Percentiles rank a stretch among this genome's conserved stretches.
phyloP scores from a whole-genome alignment of 2,329 filamentous ascomycete species.

The Venturia effusa region DNA sequence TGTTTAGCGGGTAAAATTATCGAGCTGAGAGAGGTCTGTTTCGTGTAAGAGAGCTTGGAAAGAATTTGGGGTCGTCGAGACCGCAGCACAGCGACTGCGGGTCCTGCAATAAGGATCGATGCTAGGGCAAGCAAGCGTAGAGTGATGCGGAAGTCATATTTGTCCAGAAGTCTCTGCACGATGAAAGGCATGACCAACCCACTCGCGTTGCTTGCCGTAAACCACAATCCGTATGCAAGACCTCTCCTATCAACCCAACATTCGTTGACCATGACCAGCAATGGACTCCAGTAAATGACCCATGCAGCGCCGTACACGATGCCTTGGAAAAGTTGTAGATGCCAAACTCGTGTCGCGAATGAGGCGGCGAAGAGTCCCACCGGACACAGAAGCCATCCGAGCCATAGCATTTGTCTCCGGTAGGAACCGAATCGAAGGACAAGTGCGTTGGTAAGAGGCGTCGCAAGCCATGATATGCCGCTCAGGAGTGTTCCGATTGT shows the following conservation, averaged over 20 bases:
- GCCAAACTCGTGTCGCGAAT: slow-evolving; percentile 23
- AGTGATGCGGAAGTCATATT: slow-evolving; percentile 4
- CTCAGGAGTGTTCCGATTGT: background rate
- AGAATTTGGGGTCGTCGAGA: background rate
- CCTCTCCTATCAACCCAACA: slow-evolving; percentile 30
- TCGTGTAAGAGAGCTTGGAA: background rate
- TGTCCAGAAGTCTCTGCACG: slow-evolving; percentile 4
- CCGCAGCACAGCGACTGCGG: background rate
- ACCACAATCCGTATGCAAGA: slow-evolving; percentile 27
- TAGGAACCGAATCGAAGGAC: background rate
- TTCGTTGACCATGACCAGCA: slow-evolving; percentile 31
- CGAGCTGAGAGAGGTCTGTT: slow-evolving; percentile 23
- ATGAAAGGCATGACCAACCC: slow-evolving; percentile 13
- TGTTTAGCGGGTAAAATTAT: background rate
- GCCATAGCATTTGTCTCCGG: slow-evolving; percentile 8
- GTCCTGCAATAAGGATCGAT: slow-evolving; percentile 5
- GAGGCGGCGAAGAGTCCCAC: slow-evolving; percentile 23
- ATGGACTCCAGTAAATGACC: slow-evolving; percentile 26
- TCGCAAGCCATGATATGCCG: slow-evolving; percentile 8
- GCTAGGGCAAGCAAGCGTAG: slow-evolving; percentile 5
- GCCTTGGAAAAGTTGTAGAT: slow-evolving; percentile 30
- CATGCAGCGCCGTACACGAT: slow-evolving; percentile 30
- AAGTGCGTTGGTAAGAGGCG: background rate
- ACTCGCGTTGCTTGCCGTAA: slow-evolving; percentile 21
- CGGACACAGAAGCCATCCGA: slow-evolving; percentile 12